Percentiles rank a stretch among this genome's conserved stretches.
Conservation (phyloP, 495 filamentous ascomycete genomes). For the Aspergillus sclerotioniger region DNA sequence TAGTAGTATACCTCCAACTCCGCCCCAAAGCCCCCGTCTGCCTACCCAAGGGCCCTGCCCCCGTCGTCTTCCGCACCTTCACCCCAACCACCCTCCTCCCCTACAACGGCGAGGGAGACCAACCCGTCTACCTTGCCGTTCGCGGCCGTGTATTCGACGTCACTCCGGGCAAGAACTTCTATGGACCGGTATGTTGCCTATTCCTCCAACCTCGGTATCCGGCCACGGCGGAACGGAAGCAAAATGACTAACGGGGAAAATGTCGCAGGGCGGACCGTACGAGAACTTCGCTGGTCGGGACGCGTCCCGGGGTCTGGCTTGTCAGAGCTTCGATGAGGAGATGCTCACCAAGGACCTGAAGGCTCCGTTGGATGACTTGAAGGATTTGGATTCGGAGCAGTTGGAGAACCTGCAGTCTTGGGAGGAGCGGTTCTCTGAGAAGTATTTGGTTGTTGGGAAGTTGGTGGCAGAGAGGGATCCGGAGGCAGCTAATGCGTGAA, state of each 20-base stretch:
- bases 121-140: slow-evolving; percentile 81
- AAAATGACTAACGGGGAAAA: not conserved
- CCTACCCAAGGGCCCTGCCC: slow-evolving; percentile 67
- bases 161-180: slow-evolving; percentile 80
- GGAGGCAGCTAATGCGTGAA: slow-evolving; percentile 45
- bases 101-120: slow-evolving; percentile 76
- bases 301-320: slow-evolving; percentile 85
- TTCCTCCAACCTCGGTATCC: not conserved
- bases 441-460: slow-evolving; percentile 93
- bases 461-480: slow-evolving; percentile 70
- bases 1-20: slow-evolving; percentile 67
- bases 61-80: slow-evolving; percentile 86
- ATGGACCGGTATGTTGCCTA: slow-evolving; percentile 62
- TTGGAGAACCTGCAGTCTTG: slow-evolving; percentile 80
- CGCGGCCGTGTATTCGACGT: slow-evolving; percentile 88
- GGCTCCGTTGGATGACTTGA: slow-evolving; percentile 78
- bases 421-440: slow-evolving; percentile 90
- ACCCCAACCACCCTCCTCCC: slow-evolving; percentile 79
- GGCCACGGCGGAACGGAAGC: too few species aligned
- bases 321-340: slow-evolving; percentile 90
- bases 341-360: slow-evolving; percentile 94
- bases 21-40: slow-evolving; percentile 57
- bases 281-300: slow-evolving; percentile 94
- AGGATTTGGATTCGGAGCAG: slow-evolving; percentile 72
- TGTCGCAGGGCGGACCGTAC: slow-evolving; percentile 72